Conservation (phyloP, 768 basidiomycete species). For the Tylopilus cervinicoccineus region DNA sequence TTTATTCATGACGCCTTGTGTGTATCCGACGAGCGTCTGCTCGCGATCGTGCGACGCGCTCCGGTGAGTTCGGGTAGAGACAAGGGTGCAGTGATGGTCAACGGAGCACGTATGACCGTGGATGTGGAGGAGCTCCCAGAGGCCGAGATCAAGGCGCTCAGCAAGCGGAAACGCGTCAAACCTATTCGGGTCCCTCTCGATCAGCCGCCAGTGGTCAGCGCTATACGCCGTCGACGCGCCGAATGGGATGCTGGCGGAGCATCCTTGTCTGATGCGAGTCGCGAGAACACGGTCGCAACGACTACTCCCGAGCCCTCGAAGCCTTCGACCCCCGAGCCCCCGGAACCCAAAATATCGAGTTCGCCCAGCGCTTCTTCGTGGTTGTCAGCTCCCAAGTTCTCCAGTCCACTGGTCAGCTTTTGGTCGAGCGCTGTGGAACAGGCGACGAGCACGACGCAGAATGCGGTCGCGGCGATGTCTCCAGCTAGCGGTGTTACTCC, state of each 20-base stretch:
- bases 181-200: constrained; percentile 87
- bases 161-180: constrained; percentile 83
- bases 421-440: constrained; percentile 74
- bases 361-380: constrained; percentile 34
- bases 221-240: constrained; percentile 61
- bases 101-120: constrained; percentile 78
- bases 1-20: constrained; percentile 82
- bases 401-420: constrained; percentile 68
- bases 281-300: constrained; percentile 8
- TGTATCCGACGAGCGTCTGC: constrained; percentile 70
- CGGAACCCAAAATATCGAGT: constrained; percentile 12
- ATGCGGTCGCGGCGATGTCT: constrained; percentile 73
- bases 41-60: constrained; percentile 71
- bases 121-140: constrained; percentile 89
- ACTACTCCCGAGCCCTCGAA: constrained; percentile 18
- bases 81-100: constrained; percentile 82
- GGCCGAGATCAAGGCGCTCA: constrained; percentile 75
- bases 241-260: constrained; percentile 65
- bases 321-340: constrained; percentile 20
- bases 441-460: constrained; percentile 68
- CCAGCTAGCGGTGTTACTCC: constrained; percentile 40
- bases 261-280: constrained; percentile 15
- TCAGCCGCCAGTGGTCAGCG: constrained; percentile 80
- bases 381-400: constrained; percentile 59
- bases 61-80: constrained; percentile 59